Evolutionary conservation across 2,329 filamentous ascomycete species (phyloP).

Genomic region (Neocatenulostroma microsporum): DNA sequence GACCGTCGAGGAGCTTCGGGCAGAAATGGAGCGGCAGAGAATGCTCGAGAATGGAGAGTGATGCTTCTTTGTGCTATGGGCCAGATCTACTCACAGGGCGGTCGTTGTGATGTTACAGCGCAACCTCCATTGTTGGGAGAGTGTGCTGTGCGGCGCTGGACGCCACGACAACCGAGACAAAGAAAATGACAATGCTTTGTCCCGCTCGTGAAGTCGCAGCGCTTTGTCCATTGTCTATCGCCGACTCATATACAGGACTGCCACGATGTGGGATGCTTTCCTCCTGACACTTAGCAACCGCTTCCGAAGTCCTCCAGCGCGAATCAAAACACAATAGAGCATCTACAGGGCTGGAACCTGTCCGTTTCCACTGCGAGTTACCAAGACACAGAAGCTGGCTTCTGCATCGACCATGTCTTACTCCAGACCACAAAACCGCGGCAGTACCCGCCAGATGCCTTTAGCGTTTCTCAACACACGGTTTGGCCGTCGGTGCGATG

Average conservation of each 20-base stretch:
- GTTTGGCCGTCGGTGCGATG: slow-evolving; percentile 2
- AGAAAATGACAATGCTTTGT: background rate
- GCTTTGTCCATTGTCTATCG: slow-evolving; percentile 1
- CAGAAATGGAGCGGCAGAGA: slow-evolving; percentile 47
- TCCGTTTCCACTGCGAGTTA: background rate
- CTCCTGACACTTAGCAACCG: background rate
- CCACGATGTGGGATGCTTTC: too few species aligned
- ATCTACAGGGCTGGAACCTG: background rate
- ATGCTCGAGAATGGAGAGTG: slow-evolving; percentile 4
- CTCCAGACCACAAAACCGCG: background rate
- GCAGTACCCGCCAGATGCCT: slow-evolving; percentile 1
- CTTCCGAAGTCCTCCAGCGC: background rate
- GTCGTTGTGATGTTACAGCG: background rate
- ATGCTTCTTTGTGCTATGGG: background rate
- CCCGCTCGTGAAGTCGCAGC: background rate
- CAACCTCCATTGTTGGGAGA: too few species aligned
- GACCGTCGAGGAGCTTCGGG: slow-evolving; percentile 50
- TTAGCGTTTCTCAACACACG: slow-evolving; percentile 6
- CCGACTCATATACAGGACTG: background rate
- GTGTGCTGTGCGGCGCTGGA: background rate
- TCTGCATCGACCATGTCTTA: too few species aligned
- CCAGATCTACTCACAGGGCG: too few species aligned
- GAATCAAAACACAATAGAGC: too few species aligned
- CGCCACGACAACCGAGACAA: background rate
- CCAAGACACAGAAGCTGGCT: too few species aligned